A percentile compares a stretch with the other conserved stretches of the same genome.
Evolutionary conservation across 192 early-diverging fungal genomes (phyloP).

Genomic region (Coemansia sp.): DNA sequence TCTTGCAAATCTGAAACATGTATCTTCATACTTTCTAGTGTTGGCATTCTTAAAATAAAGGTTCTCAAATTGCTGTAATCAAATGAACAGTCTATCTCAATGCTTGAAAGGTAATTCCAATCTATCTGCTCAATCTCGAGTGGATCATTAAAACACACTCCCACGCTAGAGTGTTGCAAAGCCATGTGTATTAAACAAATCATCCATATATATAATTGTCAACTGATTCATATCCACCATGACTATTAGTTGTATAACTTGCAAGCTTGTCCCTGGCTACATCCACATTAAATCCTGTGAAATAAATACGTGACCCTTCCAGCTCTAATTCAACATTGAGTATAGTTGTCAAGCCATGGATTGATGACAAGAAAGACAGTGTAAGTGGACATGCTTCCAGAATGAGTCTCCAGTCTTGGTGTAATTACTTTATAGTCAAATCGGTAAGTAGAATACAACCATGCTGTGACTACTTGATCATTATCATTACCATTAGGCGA

Average conservation of each 20-base stretch:
- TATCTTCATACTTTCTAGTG: too few relatives aligned
- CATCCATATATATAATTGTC: neutral
- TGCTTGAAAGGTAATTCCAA: neutral
- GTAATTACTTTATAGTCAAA: slow-evolving; percentile 1
- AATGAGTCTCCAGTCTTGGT: slow-evolving; percentile 7
- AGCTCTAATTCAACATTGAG: neutral
- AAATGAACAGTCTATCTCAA: neutral
- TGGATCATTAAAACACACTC: neutral
- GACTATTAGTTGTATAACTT: neutral
- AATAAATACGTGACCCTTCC: neutral
- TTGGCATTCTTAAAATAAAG: neutral
- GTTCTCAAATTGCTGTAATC: neutral
- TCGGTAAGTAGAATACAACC: neutral
- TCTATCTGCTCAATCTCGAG: neutral
- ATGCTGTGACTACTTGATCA: neutral
- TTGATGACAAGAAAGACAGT: too few relatives aligned
- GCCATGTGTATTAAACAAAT: neutral
- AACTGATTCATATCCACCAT: neutral
- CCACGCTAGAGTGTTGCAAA: neutral
- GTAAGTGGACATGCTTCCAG: too few relatives aligned
- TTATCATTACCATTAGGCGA: neutral
- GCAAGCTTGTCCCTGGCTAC: neutral
- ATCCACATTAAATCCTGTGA: neutral
- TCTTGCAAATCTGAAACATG: too few relatives aligned
- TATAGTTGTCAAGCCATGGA: too few relatives aligned